These are phyloP conservation scores for Pythium insidiosum DNA, from an alignment of 352 stramenopile species.

Conservation along the genomic window DNA sequence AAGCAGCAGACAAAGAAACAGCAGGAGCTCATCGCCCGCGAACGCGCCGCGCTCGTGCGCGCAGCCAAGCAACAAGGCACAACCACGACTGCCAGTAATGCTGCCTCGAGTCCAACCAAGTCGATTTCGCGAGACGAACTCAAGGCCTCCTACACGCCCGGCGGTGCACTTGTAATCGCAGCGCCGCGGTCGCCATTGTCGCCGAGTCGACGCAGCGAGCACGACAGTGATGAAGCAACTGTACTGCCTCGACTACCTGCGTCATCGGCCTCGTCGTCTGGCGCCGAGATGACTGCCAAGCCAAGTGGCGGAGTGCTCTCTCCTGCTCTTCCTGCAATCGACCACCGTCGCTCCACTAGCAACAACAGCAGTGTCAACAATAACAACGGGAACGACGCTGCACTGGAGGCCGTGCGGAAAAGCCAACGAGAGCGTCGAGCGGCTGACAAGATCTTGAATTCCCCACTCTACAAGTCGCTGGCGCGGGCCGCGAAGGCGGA, in stretches of 20 bases:
- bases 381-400: background rate
- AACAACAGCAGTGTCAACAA: no score
- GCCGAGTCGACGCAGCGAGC: slow-evolving; percentile 20
- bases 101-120: slow-evolving; percentile 8
- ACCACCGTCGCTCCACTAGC: background rate
- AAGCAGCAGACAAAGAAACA: slow-evolving; percentile 78
- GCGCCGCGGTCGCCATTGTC: slow-evolving; percentile 20
- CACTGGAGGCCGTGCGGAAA: slow-evolving; percentile 13
- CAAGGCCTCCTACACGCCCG: slow-evolving; percentile 41
- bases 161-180: slow-evolving; percentile 41
- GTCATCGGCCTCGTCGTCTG: no score
- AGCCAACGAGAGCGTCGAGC: slow-evolving; percentile 21
- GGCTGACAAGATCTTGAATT: slow-evolving; percentile 53
- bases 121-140: slow-evolving; percentile 46
- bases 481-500: slow-evolving; percentile 39
- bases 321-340: slow-evolving; percentile 24
- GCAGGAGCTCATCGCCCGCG: slow-evolving; percentile 39
- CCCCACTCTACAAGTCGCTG: slow-evolving; percentile 68
- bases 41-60: slow-evolving; percentile 28
- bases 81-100: slow-evolving; percentile 3
- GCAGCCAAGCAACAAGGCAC: slow-evolving; percentile 18
- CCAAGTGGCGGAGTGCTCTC: background rate
- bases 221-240: slow-evolving; percentile 5
- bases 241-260: slow-evolving; percentile 5
- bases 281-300: no score